Percentiles rank a stretch among this genome's conserved stretches.
phyloP scores from a whole-genome alignment of 2,329 filamentous ascomycete genomes.

The Ampelomyces quisqualis region DNA sequence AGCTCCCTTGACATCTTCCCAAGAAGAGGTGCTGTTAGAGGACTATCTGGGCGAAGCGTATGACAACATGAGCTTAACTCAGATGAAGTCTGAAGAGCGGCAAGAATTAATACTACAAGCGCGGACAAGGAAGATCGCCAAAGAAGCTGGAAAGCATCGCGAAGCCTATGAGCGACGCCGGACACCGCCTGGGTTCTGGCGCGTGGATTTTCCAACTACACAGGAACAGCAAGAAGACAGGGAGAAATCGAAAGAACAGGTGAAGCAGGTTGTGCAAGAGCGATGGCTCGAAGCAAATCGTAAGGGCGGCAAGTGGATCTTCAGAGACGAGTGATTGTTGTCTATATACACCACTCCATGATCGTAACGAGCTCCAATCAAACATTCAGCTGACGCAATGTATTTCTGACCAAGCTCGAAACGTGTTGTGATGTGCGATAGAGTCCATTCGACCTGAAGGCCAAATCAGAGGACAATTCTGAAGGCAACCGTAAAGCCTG shows the following conservation, averaged over 20 bases:
- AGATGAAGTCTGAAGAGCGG: slow-evolving; percentile 62
- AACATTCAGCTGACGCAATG: no score
- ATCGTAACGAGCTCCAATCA: no score
- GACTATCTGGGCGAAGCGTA: slow-evolving; percentile 56
- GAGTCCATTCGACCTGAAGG: no score
- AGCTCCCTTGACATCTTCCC: slow-evolving; percentile 29
- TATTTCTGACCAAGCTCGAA: no score
- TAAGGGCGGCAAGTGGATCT: slow-evolving; percentile 73
- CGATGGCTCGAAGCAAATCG: slow-evolving; percentile 81
- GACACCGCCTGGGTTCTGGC: slow-evolving; percentile 88
- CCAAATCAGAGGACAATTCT: no score
- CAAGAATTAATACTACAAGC: slow-evolving; percentile 72
- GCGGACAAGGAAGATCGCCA: slow-evolving; percentile 69
- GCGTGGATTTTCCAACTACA: slow-evolving; percentile 82
- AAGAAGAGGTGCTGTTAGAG: slow-evolving; percentile 49
- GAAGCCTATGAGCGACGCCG: slow-evolving; percentile 68
- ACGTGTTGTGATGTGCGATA: no score
- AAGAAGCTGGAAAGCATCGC: slow-evolving; percentile 74
- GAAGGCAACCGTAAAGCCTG: no score
- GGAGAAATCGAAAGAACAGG: slow-evolving; percentile 63
- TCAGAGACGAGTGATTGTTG: slow-evolving; percentile 78
- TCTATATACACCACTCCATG: no score
- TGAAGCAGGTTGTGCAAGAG: slow-evolving; percentile 66
- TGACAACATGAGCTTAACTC: slow-evolving; percentile 38
- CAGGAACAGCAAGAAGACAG: slow-evolving; percentile 72